phyloP scores from a whole-genome alignment of 2,329 filamentous ascomycete genomes.

The Cladophialophora chaetospira region DNA sequence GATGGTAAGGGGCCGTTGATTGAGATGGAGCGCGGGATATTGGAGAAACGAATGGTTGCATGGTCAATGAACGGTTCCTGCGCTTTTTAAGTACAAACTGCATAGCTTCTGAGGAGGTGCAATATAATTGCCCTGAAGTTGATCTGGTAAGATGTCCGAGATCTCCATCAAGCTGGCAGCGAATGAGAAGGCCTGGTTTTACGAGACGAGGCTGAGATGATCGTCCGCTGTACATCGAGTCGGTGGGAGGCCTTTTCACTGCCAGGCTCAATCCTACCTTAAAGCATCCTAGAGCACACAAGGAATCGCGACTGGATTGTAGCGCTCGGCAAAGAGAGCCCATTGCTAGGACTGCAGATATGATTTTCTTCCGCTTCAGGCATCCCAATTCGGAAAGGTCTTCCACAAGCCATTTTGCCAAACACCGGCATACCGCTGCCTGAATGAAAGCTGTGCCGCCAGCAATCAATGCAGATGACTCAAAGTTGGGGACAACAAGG shows the following conservation, averaged over 20 bases:
- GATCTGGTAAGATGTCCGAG: background rate
- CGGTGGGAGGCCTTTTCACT: background rate
- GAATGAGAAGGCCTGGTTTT: background rate
- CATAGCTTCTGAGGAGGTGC: background rate
- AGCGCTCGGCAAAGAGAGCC: no score
- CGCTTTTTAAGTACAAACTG: background rate
- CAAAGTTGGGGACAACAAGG: background rate
- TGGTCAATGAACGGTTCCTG: no score
- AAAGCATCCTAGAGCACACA: background rate
- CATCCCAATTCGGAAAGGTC: no score
- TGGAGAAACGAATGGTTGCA: background rate
- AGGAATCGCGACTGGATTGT: background rate
- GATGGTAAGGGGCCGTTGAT: background rate
- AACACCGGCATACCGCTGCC: no score
- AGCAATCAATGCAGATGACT: no score
- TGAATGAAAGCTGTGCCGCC: no score
- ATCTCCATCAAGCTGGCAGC: background rate
- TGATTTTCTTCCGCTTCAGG: no score
- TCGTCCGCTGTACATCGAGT: background rate
- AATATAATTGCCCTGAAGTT: background rate
- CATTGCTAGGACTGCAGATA: no score
- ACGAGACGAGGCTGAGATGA: background rate
- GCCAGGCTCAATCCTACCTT: background rate
- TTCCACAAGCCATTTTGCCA: no score
- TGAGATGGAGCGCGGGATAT: background rate